Conservation (phyloP, 106 monocot species). For the Narthecium ossifragum region DNA sequence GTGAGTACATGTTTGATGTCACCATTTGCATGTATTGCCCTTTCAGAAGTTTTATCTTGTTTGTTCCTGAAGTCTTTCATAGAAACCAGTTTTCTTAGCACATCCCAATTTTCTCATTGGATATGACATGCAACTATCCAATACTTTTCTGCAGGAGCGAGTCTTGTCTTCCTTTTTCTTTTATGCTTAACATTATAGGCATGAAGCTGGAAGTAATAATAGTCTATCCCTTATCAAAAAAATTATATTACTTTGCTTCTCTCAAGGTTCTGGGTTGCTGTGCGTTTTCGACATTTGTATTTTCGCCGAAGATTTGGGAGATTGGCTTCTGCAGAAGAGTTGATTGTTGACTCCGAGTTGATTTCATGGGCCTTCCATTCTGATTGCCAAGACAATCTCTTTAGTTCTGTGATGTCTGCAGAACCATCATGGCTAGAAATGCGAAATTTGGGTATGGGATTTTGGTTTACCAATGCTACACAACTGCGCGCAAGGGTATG, state of each 20-base stretch:
- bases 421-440: constrained; percentile 92
- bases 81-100: too few species aligned
- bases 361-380: constrained; percentile 89
- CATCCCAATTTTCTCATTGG: background rate
- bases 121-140: constrained; percentile 14
- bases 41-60: too few species aligned
- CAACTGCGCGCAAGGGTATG: constrained; percentile 68
- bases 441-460: constrained; percentile 78
- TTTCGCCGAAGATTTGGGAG: constrained; percentile 40
- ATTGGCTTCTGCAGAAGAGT: constrained; percentile 29
- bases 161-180: constrained; percentile 10
- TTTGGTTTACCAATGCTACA: constrained; percentile 69
- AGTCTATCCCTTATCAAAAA: constrained; percentile 11
- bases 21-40: too few species aligned
- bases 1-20: too few species aligned
- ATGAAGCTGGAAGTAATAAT: constrained; percentile 13
- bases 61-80: too few species aligned
- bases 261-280: constrained; percentile 88
- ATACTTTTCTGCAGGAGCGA: constrained; percentile 16
- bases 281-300: constrained; percentile 55
- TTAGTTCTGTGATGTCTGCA: constrained; percentile 58
- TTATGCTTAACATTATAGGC: constrained; percentile 5
- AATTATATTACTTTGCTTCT: constrained; percentile 32
- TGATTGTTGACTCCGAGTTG: constrained; percentile 38
- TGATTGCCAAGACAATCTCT: constrained; percentile 86